phyloP scores from a whole-genome alignment of 345 rosid species.

The Bruguiera gymnorhiza region DNA sequence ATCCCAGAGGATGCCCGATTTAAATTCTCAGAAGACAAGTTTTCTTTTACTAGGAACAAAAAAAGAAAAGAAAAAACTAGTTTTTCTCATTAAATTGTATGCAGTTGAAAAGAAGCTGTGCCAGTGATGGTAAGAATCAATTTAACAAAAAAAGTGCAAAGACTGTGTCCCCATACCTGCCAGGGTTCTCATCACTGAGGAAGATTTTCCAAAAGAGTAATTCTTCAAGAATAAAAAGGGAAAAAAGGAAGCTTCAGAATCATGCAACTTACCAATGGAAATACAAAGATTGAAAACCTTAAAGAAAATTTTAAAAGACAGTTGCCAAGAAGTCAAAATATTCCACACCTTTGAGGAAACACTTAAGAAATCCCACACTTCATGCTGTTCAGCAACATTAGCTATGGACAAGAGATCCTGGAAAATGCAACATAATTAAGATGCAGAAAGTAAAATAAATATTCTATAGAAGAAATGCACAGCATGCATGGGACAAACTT shows the following conservation, averaged over 20 bases:
- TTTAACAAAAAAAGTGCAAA: not conserved
- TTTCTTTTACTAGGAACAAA: no score
- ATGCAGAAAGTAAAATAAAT: conserved; percentile 11
- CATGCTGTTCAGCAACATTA: conserved; percentile 98
- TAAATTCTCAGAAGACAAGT: not conserved
- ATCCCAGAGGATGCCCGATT: not conserved
- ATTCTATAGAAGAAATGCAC: conserved; percentile 15
- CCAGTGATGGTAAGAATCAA: not conserved
- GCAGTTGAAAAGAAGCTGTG: not conserved
- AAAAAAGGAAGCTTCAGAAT: conserved; percentile 12
- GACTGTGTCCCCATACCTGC: conserved; percentile 57
- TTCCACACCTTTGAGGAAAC: conserved; percentile 71
- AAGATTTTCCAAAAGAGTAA: conserved; percentile 89
- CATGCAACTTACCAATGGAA: not conserved
- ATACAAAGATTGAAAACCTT: not conserved
- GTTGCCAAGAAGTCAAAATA: conserved; percentile 13
- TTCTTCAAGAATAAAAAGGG: conserved; percentile 52
- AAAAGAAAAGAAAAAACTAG: no score
- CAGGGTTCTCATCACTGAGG: conserved; percentile 88
- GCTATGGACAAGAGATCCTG: conserved; percentile 97
- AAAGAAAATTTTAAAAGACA: not conserved
- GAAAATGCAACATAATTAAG: conserved; percentile 21
- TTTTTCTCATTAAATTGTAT: no score
- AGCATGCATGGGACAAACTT: conserved; percentile 40
- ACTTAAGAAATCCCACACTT: conserved; percentile 99